phyloP scores from a whole-genome alignment of 2,329 filamentous ascomycete species.

The Pyrenophora graminea region DNA sequence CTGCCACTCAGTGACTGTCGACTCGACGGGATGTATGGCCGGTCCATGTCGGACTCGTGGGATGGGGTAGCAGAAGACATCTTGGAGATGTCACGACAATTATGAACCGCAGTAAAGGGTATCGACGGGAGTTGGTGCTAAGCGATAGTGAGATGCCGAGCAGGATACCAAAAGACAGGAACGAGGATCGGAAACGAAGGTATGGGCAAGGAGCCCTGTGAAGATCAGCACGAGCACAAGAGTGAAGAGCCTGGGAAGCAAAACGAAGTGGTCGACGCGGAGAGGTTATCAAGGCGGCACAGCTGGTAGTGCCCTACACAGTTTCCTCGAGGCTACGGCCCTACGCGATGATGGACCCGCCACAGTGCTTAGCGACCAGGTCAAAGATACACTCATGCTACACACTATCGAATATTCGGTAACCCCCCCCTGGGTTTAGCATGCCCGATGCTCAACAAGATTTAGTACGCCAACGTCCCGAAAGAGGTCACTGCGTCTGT shows the following conservation, averaged over 20 bases:
- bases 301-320: conserved; percentile 15
- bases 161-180: conserved; percentile 3
- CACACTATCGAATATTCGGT: conserved; percentile 15
- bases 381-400: conserved; percentile 14
- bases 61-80: conserved; percentile 13
- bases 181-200: conserved; percentile 8
- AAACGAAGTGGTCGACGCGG: conserved; percentile 9
- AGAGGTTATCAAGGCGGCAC: conserved; percentile 16
- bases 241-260: conserved; percentile 10
- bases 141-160: conserved; percentile 11
- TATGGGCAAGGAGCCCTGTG: conserved; percentile 15
- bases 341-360: conserved; percentile 6
- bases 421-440: conserved; percentile 12
- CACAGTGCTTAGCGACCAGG: conserved; percentile 11
- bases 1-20: conserved; percentile 18
- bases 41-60: conserved; percentile 5
- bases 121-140: conserved; percentile 4
- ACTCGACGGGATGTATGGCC: conserved; percentile 11
- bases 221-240: conserved; percentile 3
- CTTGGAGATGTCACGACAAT: conserved; percentile 3
- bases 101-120: conserved; percentile 2
- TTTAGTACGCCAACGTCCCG: conserved; percentile 1
- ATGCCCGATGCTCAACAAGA: conserved; percentile 15
- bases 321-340: conserved; percentile 1
- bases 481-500: conserved; percentile 14